Conservation (phyloP, 2,329 filamentous ascomycete genomes). For the Ilyonectria sp. region DNA sequence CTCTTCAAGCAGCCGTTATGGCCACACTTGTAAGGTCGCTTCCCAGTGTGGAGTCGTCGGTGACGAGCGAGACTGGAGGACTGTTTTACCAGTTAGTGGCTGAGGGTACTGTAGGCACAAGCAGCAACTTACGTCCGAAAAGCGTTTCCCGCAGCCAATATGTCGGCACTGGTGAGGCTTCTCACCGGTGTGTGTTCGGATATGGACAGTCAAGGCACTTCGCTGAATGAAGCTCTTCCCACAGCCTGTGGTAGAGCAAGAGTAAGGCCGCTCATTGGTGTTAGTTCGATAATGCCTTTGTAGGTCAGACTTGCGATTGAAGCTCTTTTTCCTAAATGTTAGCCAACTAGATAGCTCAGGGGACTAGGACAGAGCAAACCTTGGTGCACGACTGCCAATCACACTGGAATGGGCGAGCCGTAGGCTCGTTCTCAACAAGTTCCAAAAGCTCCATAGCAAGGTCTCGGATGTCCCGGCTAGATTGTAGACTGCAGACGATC, state of each 20-base stretch:
- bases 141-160: conserved; percentile 76
- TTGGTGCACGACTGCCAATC: conserved; percentile 75
- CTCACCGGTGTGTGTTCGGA: conserved; percentile 79
- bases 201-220: conserved; percentile 79
- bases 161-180: conserved; percentile 80
- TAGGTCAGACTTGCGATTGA: conserved; percentile 80
- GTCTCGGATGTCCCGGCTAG: conserved; percentile 4
- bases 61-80: conserved; percentile 77
- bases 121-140: conserved; percentile 73
- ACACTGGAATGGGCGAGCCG: conserved; percentile 74
- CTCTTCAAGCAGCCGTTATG: conserved; percentile 75
- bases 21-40: conserved; percentile 74
- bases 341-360: conserved; percentile 15
- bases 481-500: conserved; percentile 12
- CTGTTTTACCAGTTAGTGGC: conserved; percentile 53
- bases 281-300: conserved; percentile 81
- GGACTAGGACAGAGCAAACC: conserved; percentile 54
- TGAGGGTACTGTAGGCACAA: not conserved
- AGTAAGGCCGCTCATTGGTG: conserved; percentile 79
- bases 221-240: conserved; percentile 81
- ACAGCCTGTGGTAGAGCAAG: conserved; percentile 72
- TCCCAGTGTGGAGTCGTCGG: conserved; percentile 76
- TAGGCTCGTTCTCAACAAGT: conserved; percentile 75
- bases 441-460: conserved; percentile 72
- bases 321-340: conserved; percentile 65